Base-by-base conservation (phyloP, 2,329 filamentous ascomycete species). In the Fusarium nematophilum region DNA sequence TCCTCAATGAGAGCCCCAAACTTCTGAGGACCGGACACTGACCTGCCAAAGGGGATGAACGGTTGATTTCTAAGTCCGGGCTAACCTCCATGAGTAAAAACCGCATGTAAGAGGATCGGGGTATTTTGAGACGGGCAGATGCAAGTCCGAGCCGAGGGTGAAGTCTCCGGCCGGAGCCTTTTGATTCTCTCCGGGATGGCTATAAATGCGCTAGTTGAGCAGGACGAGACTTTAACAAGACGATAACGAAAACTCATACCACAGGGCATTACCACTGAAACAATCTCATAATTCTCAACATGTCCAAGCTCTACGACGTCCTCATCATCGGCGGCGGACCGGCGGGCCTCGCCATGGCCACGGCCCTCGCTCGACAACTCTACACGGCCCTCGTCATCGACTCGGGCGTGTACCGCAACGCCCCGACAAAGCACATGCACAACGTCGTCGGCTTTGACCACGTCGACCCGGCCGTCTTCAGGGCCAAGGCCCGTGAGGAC, bases 291-390 rank as follows among this genome's bases (percentile, higher is more conserved):
- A n/a, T n/a, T n/a, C n/a, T n/a, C n/a, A n/a, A n/a, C n/a, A n/a
- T n/a, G n/a, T n/a, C 58, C 0, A 70, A 69, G 11, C 59, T 76
- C 54, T 81, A 79, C 68, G 82, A 85, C 66, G 80, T 78, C 17
- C 77, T 85, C 47, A 75, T 86, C 54, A 75, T 86, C 30, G 83
- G 83, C 34, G 82, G 79, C 39, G 83, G 83, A 3, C 82, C 83
- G 4, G 77, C 80, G 1, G 83, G 83, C 11, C 75, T 86, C 3
- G 76, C 78, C 34, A 75, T 78, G 9, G 76, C 82, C 25, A 75
- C 76, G 21, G 72, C 73, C 33, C 76, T 86, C 17, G 81, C 79
- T 3, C 81, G 83, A 15, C 81, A 84, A 36, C 73, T 77, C 14
- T 76, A 80, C 55, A 79, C 71, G 3, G 76, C 79, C 0, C 67